A percentile compares a stretch with the other conserved stretches of the same genome.
Conservation (phyloP, 106 monocot species). For the Alisma plantagoaquatica region DNA sequence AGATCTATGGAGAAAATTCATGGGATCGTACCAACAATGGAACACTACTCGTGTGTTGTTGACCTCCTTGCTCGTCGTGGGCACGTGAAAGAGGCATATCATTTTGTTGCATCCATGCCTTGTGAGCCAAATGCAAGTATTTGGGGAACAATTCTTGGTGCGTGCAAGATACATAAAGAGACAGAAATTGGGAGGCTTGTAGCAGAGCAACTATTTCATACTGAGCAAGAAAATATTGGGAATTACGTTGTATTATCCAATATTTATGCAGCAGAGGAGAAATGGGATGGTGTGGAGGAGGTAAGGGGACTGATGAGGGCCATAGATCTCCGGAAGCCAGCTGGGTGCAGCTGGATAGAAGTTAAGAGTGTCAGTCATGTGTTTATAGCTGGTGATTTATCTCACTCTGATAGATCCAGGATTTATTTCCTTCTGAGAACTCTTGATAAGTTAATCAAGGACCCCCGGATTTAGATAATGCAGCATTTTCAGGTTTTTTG, state of each 20-base stretch:
- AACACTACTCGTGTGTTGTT: conserved; percentile 57
- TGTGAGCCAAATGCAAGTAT: conserved; percentile 33
- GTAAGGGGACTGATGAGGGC: conserved; percentile 43
- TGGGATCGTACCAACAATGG: conserved; percentile 40
- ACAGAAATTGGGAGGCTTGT: conserved; percentile 36
- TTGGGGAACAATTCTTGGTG: conserved; percentile 55
- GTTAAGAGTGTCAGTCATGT: conserved; percentile 38
- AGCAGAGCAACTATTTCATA: conserved; percentile 36
- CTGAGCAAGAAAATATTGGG: conserved; percentile 41
- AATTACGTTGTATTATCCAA: conserved; percentile 75
- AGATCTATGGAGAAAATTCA: conserved; percentile 22
- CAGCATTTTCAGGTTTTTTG: no score
- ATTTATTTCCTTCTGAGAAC: conserved; percentile 25
- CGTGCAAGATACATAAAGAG: conserved; percentile 42
- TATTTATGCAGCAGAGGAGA: conserved; percentile 56
- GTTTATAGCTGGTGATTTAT: conserved; percentile 53
- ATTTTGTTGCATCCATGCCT: conserved; percentile 44
- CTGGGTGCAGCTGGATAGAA: conserved; percentile 79
- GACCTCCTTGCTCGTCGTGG: conserved; percentile 63
- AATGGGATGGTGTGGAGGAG: conserved; percentile 63
- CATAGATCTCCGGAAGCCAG: conserved; percentile 46
- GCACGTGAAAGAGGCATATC: conserved; percentile 36
- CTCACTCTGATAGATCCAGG: conserved; percentile 35
- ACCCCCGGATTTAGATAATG: conserved; percentile 5
- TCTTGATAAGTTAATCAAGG: conserved; percentile 36